Percentiles rank a stretch among this genome's conserved stretches.
Conservation (phyloP, 441 rosid genomes). For the Daphne laureola region DNA sequence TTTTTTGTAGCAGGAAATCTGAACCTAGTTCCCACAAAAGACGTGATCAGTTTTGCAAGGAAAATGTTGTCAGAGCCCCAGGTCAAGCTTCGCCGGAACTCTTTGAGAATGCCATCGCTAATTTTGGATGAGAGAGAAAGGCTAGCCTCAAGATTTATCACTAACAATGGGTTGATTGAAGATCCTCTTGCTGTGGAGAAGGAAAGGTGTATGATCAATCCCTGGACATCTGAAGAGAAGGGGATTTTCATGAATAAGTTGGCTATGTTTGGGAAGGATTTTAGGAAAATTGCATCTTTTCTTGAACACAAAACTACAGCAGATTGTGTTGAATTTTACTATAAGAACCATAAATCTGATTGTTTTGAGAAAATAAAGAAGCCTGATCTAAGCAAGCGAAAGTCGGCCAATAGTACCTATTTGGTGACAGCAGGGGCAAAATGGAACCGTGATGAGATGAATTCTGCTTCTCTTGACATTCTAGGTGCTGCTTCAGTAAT, state of each 20-base stretch:
- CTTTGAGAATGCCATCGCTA: constrained; percentile 80
- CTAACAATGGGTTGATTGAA: constrained; percentile 80
- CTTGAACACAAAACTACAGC: constrained; percentile 93
- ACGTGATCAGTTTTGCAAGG: constrained; percentile 42
- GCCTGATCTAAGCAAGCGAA: constrained; percentile 44
- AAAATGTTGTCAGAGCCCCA: constrained; percentile 49
- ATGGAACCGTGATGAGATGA: constrained; percentile 66
- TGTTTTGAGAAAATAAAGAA: constrained; percentile 74
- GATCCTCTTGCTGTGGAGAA: constrained; percentile 87
- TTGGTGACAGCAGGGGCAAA: constrained; percentile 62
- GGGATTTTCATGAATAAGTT: constrained; percentile 76
- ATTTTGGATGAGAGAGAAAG: constrained; percentile 79
- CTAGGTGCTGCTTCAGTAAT: constrained; percentile 73
- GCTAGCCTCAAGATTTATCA: constrained; percentile 52
- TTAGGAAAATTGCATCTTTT: constrained; percentile 74
- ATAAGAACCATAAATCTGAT: constrained; percentile 96
- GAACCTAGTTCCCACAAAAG: constrained; percentile 42
- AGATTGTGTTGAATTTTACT: constrained; percentile 94
- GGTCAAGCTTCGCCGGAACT: constrained; percentile 45
- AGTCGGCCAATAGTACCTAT: constrained; percentile 53
- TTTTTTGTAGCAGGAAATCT: constrained; percentile 46
- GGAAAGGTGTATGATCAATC: constrained; percentile 83
- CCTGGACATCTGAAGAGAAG: constrained; percentile 80
- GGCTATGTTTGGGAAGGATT: constrained; percentile 77
- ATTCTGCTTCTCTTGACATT: constrained; percentile 72